phyloP scores from a whole-genome alignment of 2,329 filamentous ascomycete genomes.

The Raffaelea arxii region DNA sequence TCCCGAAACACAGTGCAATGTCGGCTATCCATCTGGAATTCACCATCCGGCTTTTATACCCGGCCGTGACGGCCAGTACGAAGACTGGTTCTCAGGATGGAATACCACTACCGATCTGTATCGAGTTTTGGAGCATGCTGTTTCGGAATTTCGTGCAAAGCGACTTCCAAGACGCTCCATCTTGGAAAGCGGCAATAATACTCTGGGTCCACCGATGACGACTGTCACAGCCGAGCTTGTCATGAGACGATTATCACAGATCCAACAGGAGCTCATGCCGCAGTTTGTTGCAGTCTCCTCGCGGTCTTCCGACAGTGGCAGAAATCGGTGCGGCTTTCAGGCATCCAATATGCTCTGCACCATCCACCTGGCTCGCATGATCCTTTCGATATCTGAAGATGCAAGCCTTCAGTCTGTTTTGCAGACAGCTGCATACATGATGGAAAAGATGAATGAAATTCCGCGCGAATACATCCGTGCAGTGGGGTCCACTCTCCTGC shows the following conservation, averaged over 20 bases:
- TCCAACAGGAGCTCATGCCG: not conserved
- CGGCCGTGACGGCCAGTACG: not conserved
- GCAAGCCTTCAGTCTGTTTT: not conserved
- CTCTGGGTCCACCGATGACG: no score
- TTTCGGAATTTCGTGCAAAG: conserved; percentile 1
- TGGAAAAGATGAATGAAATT: not conserved
- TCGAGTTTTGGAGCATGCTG: not conserved
- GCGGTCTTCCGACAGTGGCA: conserved; percentile 1
- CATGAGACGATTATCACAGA: not conserved
- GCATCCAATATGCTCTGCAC: conserved; percentile 3
- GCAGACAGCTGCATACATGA: not conserved
- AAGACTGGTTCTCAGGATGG: not conserved
- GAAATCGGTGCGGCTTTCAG: conserved; percentile 4
- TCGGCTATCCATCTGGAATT: not conserved
- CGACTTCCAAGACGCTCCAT: not conserved
- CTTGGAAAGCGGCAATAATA: not conserved
- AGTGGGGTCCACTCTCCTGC: not conserved
- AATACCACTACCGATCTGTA: not conserved
- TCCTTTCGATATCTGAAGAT: not conserved
- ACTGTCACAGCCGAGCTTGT: no score
- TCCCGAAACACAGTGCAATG: not conserved
- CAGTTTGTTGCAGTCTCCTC: not conserved
- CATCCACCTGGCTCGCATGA: not conserved
- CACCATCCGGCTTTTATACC: conserved; percentile 1
- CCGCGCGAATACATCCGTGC: not conserved